Conservation (phyloP, 2,329 filamentous ascomycete species). For the Penicillium sp. region DNA sequence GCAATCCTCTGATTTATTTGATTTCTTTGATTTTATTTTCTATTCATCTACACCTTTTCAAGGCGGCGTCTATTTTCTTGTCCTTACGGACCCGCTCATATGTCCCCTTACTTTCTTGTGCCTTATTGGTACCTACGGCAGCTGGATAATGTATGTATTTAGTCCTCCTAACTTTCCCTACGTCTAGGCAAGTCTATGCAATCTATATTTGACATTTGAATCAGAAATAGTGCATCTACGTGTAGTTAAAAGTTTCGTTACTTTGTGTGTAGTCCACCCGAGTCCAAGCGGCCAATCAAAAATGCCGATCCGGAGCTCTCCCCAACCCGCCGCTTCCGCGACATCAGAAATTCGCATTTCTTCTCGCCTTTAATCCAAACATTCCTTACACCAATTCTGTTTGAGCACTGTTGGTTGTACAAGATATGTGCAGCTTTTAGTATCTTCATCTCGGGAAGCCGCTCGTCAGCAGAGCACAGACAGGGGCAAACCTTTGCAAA, state of each 20-base stretch:
- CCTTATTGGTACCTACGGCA: constrained; percentile 26
- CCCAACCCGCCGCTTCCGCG: constrained; percentile 33
- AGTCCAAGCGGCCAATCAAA: constrained; percentile 26
- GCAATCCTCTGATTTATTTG: constrained; percentile 1
- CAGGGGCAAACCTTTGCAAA: constrained; percentile 16
- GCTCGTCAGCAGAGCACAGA: constrained; percentile 22
- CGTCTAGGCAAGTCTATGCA: constrained; percentile 12
- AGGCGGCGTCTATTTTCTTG: constrained; percentile 14
- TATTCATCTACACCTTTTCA: constrained; percentile 20
- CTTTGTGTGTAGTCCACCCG: constrained; percentile 4
- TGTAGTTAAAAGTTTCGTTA: not conserved
- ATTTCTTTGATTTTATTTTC: constrained; percentile 13
- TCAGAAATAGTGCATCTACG: not conserved
- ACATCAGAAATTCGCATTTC: constrained; percentile 21
- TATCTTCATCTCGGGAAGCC: constrained; percentile 17
- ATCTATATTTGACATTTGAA: not conserved
- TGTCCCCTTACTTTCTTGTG: constrained; percentile 23
- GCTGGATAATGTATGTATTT: constrained; percentile 42
- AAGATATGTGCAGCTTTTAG: constrained; percentile 19
- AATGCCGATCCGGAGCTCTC: constrained; percentile 16
- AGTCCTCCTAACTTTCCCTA: constrained; percentile 25
- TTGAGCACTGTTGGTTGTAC: not conserved
- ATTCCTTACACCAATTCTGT: not conserved
- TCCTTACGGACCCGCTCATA: constrained; percentile 6
- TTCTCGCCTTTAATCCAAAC: not conserved